Evolutionary conservation across 2,329 filamentous ascomycete genomes (phyloP).

Genomic region (Waltergamsia citrina): DNA sequence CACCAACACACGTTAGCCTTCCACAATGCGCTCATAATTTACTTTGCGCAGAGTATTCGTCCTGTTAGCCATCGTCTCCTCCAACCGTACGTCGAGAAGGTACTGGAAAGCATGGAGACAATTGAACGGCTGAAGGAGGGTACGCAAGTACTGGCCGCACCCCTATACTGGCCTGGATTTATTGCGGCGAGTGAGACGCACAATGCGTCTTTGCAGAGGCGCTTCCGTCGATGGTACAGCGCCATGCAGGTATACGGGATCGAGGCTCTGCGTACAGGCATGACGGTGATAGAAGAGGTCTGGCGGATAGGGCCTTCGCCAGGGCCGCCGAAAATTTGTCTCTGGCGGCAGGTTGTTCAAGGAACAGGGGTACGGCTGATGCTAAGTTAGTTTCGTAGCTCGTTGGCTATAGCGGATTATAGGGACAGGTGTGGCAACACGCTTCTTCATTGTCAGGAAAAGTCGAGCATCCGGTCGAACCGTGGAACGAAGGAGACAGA

Average conservation of each 20-base stretch:
- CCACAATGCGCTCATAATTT: slow-evolving; percentile 15
- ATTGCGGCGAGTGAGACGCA: slow-evolving; percentile 12
- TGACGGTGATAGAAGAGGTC: slow-evolving; percentile 10
- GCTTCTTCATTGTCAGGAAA: no score
- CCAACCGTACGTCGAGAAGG: slow-evolving; percentile 8
- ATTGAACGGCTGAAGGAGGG: slow-evolving; percentile 12
- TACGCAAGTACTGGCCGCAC: slow-evolving; percentile 9
- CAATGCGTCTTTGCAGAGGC: slow-evolving; percentile 8
- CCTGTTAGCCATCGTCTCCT: slow-evolving; percentile 10
- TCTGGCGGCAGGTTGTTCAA: no score
- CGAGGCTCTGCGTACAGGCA: slow-evolving; percentile 12
- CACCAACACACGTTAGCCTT: no score
- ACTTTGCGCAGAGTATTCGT: slow-evolving; percentile 12
- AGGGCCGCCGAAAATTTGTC: no score
- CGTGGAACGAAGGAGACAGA: no score
- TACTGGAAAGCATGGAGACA: slow-evolving; percentile 10
- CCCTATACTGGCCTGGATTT: slow-evolving; percentile 13
- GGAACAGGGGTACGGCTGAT: no score
- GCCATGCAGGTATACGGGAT: slow-evolving; percentile 11
- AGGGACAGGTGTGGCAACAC: no score
- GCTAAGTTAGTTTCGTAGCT: no score
- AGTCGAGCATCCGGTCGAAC: no score
- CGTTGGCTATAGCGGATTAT: no score
- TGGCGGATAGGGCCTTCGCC: slow-evolving; percentile 8
- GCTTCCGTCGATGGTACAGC: slow-evolving; percentile 11